Evolutionary conservation across 1,284 basidiomycete genomes (phyloP), one percentile per base, ranked within the genome.

Genomic region (Naganishia liquefaciens): DNA sequence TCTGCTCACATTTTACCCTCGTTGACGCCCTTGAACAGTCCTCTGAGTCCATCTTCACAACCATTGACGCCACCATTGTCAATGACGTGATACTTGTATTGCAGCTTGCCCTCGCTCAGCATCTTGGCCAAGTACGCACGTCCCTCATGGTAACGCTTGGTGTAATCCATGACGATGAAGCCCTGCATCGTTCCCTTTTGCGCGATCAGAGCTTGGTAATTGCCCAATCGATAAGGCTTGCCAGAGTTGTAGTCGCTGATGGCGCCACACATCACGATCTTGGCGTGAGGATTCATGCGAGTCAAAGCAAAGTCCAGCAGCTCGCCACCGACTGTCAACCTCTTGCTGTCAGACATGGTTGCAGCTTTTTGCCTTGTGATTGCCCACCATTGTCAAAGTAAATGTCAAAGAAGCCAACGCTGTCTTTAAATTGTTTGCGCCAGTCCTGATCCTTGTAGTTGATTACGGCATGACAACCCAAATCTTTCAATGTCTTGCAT

Each of bases 361-460:
- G 21, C 19, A 19, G 37, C 23, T 19, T 3, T 28, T 6, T 23
- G 11, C 30, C 23, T 11, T 27, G 19, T 46, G 43, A 23, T 28
- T 37, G 70, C 77, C 58, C 72, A 74, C 81, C 90, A 73, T 93
- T 93, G 75, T 93, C 91, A 74, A 92, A 93, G 79, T 83, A 91
- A 5, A 90, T 87, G 71, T 93, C 90, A 67, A 87, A 82, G 10
- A 84, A 80, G 0, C 87, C 86, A 62, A 70, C 74, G 54, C 60
- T 52, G 42, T 53, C 47, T 30, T 65, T 65, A 65, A 80, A 74
- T 37, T 91, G 84, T 42, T 84, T 76, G 65, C 79, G 80, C 81
- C 92, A 94, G 13, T 82, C 85, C 42, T 83, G 78, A 73, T 85
- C 85, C 79, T 95, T 96, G 81, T 97, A 96, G 77, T 96, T 90